phyloP scores from a whole-genome alignment of 2,329 filamentous ascomycete genomes.

The Esteya vermicola region DNA sequence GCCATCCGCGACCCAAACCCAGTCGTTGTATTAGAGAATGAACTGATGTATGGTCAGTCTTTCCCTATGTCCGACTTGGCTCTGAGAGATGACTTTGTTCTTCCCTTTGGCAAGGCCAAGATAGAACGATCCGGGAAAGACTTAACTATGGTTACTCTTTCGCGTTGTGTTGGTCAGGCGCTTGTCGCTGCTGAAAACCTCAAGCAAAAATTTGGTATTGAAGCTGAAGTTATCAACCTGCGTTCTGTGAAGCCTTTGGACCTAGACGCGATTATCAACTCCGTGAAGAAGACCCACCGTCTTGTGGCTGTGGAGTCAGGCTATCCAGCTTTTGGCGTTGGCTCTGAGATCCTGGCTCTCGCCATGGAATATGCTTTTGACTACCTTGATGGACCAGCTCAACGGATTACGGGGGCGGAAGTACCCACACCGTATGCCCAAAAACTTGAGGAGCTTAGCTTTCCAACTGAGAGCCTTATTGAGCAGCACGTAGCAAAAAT shows the following conservation, averaged over 20 bases:
- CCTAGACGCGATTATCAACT: constrained; percentile 87
- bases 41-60: constrained; percentile 78
- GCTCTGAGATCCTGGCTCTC: constrained; percentile 82
- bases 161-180: constrained; percentile 87
- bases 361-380: constrained; percentile 98
- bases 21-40: constrained; percentile 80
- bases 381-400: constrained; percentile 87
- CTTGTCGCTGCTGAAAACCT: constrained; percentile 78
- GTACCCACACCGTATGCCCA: constrained; percentile 92
- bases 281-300: constrained; percentile 95
- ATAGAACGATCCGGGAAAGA: constrained; percentile 94
- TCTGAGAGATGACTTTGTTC: constrained; percentile 90
- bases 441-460: constrained; percentile 86
- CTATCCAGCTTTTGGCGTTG: constrained; percentile 89
- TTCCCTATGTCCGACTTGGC: constrained; percentile 98
- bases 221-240: constrained; percentile 94
- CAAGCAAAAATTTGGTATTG: constrained; percentile 92
- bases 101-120: constrained; percentile 98
- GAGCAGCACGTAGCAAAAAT: constrained; percentile 82
- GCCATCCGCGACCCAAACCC: constrained; percentile 98
- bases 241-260: constrained; percentile 95
- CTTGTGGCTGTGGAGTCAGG: constrained; percentile 88
- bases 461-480: constrained; percentile 83
- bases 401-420: constrained; percentile 90
- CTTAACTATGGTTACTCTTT: constrained; percentile 86